Percentiles rank a stretch among this genome's conserved stretches.
Evolutionary conservation across 2,329 filamentous ascomycete species (phyloP).

Genomic region (Xylaria sp.): DNA sequence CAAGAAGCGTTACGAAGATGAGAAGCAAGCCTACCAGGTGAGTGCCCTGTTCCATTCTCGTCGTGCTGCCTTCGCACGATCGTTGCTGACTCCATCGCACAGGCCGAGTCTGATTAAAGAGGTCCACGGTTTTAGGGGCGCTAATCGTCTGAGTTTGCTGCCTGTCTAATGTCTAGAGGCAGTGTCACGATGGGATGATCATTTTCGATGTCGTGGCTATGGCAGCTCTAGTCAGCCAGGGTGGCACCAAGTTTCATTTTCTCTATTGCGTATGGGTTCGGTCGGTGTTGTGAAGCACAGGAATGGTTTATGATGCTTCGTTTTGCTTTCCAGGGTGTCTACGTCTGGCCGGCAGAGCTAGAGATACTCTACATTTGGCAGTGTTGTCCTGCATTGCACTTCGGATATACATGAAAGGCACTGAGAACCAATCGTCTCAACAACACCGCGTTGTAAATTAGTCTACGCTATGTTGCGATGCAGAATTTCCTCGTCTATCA

Average conservation of each 20-base stretch:
- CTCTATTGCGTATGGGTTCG: conserved; percentile 31
- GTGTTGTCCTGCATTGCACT: conserved; percentile 17
- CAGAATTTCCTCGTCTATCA: conserved; percentile 3
- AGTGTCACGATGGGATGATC: conserved; percentile 30
- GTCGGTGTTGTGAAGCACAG: conserved; percentile 33
- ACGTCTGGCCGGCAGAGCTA: conserved; percentile 19
- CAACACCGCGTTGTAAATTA: conserved; percentile 28
- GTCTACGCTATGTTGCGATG: conserved; percentile 15
- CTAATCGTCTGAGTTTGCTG: conserved; percentile 4
- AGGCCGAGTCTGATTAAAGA: conserved; percentile 36
- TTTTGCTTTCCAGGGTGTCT: conserved; percentile 26
- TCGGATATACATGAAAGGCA: conserved; percentile 12
- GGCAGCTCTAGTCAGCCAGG: conserved; percentile 21
- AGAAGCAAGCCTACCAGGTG: conserved; percentile 93
- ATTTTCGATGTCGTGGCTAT: conserved; percentile 21
- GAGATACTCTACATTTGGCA: conserved; percentile 18
- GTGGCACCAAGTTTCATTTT: conserved; percentile 28
- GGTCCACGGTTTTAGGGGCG: background rate
- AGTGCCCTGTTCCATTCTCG: conserved; percentile 34
- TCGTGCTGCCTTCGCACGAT: background rate
- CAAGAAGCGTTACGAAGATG: conserved; percentile 99
- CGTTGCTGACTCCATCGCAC: conserved; percentile 17
- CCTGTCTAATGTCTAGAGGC: conserved; percentile 17
- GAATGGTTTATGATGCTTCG: conserved; percentile 31
- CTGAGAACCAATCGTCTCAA: conserved; percentile 17